These are phyloP conservation scores for Zymoseptoria passerinii DNA, from an alignment of 2,329 filamentous ascomycete genomes.

Conservation along the genomic window DNA sequence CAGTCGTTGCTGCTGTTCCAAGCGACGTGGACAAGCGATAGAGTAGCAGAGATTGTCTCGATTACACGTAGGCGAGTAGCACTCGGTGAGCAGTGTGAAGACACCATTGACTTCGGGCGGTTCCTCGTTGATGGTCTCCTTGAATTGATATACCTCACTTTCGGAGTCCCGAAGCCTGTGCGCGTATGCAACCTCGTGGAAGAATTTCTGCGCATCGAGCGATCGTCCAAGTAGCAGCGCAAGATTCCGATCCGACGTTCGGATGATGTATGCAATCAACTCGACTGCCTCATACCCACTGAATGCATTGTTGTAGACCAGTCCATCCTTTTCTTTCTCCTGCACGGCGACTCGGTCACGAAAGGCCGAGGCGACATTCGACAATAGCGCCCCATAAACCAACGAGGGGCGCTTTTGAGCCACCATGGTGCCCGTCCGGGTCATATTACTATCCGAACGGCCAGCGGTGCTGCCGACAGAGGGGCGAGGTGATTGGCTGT, in stretches of 20 bases:
- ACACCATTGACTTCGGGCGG: constrained; percentile 85
- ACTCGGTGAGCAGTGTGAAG: constrained; percentile 91
- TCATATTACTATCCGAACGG: constrained; percentile 33
- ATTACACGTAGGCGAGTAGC: constrained; percentile 95
- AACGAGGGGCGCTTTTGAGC: constrained; percentile 65
- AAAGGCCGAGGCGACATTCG: constrained; percentile 88
- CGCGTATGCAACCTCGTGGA: constrained; percentile 98
- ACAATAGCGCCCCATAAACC: constrained; percentile 88
- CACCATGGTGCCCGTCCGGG: constrained; percentile 38
- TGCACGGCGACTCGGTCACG: constrained; percentile 76
- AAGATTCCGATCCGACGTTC: constrained; percentile 90
- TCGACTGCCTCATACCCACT: constrained; percentile 94
- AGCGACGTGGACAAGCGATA: constrained; percentile 84
- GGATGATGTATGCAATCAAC: constrained; percentile 90
- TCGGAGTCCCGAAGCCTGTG: constrained; percentile 90
- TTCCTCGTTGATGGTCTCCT: constrained; percentile 83
- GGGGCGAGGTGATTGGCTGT: constrained; percentile 22
- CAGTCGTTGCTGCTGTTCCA: constrained; percentile 89
- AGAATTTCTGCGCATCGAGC: constrained; percentile 95
- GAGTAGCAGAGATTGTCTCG: constrained; percentile 94
- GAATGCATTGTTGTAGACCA: constrained; percentile 96
- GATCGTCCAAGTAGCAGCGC: constrained; percentile 84
- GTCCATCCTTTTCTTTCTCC: constrained; percentile 89
- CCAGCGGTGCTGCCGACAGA: constrained; percentile 12
- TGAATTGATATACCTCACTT: constrained; percentile 93